Evolutionary conservation across 306 rosid genomes (phyloP).

Genomic region (Cucumis melo): DNA sequence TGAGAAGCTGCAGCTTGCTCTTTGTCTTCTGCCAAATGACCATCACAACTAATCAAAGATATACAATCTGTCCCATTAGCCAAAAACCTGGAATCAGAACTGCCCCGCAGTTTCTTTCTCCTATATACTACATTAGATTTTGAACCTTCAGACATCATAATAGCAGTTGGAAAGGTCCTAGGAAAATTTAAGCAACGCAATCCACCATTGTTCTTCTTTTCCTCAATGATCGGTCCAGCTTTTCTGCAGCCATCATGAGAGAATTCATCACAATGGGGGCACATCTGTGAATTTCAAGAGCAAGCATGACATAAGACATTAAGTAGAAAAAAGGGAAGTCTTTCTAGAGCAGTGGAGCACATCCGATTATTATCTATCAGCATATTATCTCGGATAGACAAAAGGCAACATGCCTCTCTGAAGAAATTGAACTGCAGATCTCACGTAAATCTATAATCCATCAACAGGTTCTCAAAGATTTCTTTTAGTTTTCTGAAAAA

Average conservation of each 20-base stretch:
- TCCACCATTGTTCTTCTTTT: conserved; percentile 23
- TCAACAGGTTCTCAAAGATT: not conserved
- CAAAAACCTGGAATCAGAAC: conserved; percentile 13
- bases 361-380: not conserved
- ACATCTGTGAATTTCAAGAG: conserved; percentile 68
- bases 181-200: conserved; percentile 25
- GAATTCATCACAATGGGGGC: conserved; percentile 33
- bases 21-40: conserved; percentile 27
- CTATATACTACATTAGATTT: conserved; percentile 42
- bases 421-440: not conserved
- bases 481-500: not conserved
- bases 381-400: not conserved
- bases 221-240: conserved; percentile 28
- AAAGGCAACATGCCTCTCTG: not conserved
- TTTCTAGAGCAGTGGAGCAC: not conserved
- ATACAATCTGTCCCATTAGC: conserved; percentile 20
- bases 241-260: conserved; percentile 36
- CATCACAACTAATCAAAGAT: conserved; percentile 38
- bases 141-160: conserved; percentile 37
- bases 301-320: conserved; percentile 21
- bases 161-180: conserved; percentile 30
- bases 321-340: not conserved
- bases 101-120: conserved; percentile 45
- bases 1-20: conserved; percentile 29
- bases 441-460: not conserved